Percentiles rank a stretch among this genome's conserved stretches.
Evolutionary conservation across 495 filamentous ascomycete species (phyloP).

Genomic region (Elasticomyces elasticus): DNA sequence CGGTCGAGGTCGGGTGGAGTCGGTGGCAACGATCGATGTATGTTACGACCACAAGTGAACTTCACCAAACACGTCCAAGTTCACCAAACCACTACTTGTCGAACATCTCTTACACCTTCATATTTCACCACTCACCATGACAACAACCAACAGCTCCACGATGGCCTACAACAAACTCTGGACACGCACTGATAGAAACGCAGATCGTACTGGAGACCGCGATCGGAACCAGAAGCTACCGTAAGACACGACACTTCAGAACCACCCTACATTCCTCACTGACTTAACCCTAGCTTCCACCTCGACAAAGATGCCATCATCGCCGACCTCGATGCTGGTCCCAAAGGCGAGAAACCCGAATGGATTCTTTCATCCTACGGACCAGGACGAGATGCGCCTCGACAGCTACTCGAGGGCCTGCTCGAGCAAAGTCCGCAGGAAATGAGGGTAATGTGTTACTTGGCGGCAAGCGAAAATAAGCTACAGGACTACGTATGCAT

Average conservation of each 20-base stretch:
- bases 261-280: not conserved
- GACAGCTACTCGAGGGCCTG: conserved; percentile 71
- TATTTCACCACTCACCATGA: not conserved
- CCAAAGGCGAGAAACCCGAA: conserved; percentile 48
- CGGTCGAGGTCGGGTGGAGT: conserved; percentile 3
- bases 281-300: conserved; percentile 26
- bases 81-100: too few relatives aligned
- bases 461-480: conserved; percentile 32
- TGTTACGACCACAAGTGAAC: not conserved
- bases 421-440: conserved; percentile 81
- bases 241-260: not conserved
- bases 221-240: conserved; percentile 1
- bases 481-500: conserved; percentile 6
- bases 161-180: not conserved
- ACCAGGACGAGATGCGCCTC: conserved; percentile 59
- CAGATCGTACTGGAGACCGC: conserved; percentile 1
- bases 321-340: conserved; percentile 43
- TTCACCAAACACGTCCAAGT: not conserved
- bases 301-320: conserved; percentile 49
- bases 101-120: not conserved
- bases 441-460: conserved; percentile 58
- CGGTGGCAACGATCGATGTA: conserved; percentile 11
- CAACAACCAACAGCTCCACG: not conserved
- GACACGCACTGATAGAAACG: not conserved
- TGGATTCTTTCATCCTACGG: conserved; percentile 82